Percentiles rank a stretch among this genome's conserved stretches.
These are phyloP conservation scores for Tylopilus vinaceipallidus DNA, from an alignment of 768 basidiomycete genomes.

Conservation along the genomic window DNA sequence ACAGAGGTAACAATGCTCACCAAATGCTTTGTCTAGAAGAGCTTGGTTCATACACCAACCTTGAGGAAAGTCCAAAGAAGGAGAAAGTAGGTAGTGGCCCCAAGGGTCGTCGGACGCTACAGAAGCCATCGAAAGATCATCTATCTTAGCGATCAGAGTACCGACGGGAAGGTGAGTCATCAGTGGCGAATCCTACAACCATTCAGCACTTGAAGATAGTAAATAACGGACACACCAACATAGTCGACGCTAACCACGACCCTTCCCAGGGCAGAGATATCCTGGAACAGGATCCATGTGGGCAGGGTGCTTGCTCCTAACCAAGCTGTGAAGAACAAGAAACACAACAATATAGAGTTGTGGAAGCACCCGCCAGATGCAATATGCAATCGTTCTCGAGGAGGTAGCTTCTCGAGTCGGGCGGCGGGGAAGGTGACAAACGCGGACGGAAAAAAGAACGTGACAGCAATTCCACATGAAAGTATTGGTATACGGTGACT, in stretches of 20 bases:
- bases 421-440: conserved; percentile 61
- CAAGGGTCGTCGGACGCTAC: conserved; percentile 37
- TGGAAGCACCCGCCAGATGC: conserved; percentile 76
- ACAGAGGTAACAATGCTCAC: conserved; percentile 9
- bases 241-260: conserved; percentile 53
- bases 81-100: conserved; percentile 42
- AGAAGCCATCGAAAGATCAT: conserved; percentile 52
- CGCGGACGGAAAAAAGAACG: conserved; percentile 66
- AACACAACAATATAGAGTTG: conserved; percentile 60
- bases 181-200: conserved; percentile 57
- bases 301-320: conserved; percentile 27
- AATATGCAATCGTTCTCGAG: conserved; percentile 52
- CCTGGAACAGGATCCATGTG: conserved; percentile 44
- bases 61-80: conserved; percentile 11
- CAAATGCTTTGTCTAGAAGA: conserved; percentile 23
- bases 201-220: conserved; percentile 4
- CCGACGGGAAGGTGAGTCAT: conserved; percentile 53
- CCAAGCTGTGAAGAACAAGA: conserved; percentile 41
- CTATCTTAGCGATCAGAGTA: conserved; percentile 59
- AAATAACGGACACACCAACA: conserved; percentile 38
- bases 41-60: conserved; percentile 65
- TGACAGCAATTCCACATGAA: conserved; percentile 59
- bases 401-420: conserved; percentile 38
- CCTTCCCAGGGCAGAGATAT: conserved; percentile 50
- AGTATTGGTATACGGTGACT: conserved; percentile 68